A percentile compares a stretch with the other conserved stretches of the same genome.
Conservation (phyloP, 1,139 yeast genomes). For the Candida pseudoviswanathii region DNA sequence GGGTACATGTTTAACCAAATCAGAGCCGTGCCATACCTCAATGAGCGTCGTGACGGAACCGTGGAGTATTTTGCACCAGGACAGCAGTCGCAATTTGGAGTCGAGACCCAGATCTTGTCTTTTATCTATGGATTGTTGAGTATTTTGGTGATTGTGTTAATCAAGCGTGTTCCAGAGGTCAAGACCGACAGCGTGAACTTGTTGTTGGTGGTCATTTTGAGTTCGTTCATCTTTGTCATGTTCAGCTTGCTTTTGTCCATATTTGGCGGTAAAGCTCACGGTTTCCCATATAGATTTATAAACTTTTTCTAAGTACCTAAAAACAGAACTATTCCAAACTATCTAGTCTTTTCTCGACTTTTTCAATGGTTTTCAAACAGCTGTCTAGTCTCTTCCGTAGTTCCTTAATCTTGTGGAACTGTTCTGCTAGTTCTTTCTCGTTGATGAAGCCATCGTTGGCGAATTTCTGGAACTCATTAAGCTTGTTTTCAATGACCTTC, state of each 20-base stretch:
- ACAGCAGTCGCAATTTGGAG: slow-evolving; percentile 76
- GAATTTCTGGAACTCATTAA: slow-evolving; percentile 26
- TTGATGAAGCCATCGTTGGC: slow-evolving; percentile 18
- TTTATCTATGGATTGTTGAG: slow-evolving; percentile 63
- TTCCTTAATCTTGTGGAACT: slow-evolving; percentile 33
- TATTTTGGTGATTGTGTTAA: slow-evolving; percentile 48
- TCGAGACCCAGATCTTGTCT: slow-evolving; percentile 77
- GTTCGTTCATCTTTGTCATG: slow-evolving; percentile 45
- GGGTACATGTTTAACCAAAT: slow-evolving; percentile 96
- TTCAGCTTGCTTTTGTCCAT: slow-evolving; percentile 58
- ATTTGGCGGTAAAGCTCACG: slow-evolving; percentile 58
- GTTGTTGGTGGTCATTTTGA: slow-evolving; percentile 42
- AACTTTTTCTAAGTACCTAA: slow-evolving; percentile 19
- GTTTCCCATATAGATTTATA: slow-evolving; percentile 61
- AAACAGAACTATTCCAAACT: background rate
- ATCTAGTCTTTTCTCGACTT: slow-evolving; percentile 38
- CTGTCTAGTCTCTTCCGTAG: slow-evolving; percentile 36
- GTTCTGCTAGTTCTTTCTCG: slow-evolving; percentile 27
- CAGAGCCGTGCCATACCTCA: slow-evolving; percentile 72
- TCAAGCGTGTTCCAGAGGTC: slow-evolving; percentile 51
- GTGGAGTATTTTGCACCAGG: slow-evolving; percentile 64
- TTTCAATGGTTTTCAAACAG: slow-evolving; percentile 32
- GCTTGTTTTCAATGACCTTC: slow-evolving; percentile 41
- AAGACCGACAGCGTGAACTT: slow-evolving; percentile 44
- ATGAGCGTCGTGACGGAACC: slow-evolving; percentile 55